These are phyloP conservation scores for Fusarium annulatum DNA, from an alignment of 2,329 filamentous ascomycete species.

Conservation along the genomic window DNA sequence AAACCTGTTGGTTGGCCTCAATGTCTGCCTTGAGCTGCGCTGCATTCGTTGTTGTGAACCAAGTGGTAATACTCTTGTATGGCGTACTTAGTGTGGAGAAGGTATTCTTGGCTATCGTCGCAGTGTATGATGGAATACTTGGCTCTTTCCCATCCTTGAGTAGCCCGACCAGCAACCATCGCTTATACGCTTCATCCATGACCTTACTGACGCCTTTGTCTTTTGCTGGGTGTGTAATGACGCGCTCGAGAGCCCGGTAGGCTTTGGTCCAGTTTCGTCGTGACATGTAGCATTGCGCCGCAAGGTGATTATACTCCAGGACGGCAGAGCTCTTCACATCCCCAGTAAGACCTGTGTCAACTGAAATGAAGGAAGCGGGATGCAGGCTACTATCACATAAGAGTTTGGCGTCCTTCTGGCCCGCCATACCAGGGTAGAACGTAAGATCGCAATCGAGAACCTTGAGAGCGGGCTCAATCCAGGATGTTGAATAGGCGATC, in stretches of 20 bases:
- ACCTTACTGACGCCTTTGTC: constrained; percentile 75
- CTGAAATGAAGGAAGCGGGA: constrained; percentile 68
- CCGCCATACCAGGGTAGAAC: constrained; percentile 67
- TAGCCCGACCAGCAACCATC: constrained; percentile 84
- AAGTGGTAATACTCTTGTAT: constrained; percentile 76
- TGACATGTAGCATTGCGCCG: constrained; percentile 73
- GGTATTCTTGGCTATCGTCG: constrained; percentile 62
- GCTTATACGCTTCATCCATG: constrained; percentile 92
- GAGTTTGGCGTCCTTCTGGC: constrained; percentile 50
- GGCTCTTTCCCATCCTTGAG: constrained; percentile 73
- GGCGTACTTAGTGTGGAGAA: constrained; percentile 71
- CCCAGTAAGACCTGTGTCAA: constrained; percentile 66
- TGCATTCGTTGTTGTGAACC: constrained; percentile 70
- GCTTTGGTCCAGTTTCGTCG: constrained; percentile 72
- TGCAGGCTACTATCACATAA: constrained; percentile 60
- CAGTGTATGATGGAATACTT: constrained; percentile 66
- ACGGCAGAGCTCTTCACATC: constrained; percentile 64
- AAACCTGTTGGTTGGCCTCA: constrained; percentile 66
- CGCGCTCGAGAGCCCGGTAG: constrained; percentile 69
- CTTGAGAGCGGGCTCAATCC: constrained; percentile 65
- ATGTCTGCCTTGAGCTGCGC: constrained; percentile 72
- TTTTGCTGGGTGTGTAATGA: constrained; percentile 73
- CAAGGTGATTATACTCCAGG: constrained; percentile 74
- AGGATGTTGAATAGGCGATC: constrained; percentile 67
- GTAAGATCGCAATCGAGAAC: constrained; percentile 74